phyloP scores from a whole-genome alignment of 768 basidiomycete species.

The Ephemerocybe angulata region DNA sequence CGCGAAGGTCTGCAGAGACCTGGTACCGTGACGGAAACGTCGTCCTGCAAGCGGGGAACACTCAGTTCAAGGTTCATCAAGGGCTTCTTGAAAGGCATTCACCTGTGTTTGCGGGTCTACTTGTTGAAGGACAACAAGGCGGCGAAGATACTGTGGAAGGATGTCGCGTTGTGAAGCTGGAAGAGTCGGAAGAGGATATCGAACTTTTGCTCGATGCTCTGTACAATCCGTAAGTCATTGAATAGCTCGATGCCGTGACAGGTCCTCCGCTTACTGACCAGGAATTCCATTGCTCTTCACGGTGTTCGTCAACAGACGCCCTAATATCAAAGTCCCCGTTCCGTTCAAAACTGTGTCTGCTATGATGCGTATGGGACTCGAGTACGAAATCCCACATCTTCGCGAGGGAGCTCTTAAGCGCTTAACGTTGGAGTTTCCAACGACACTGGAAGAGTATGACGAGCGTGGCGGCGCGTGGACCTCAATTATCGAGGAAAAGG shows the following conservation, averaged over 20 bases:
- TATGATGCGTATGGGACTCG: constrained; percentile 2
- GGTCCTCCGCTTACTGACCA: background rate
- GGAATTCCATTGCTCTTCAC: background rate
- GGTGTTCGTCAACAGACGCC: background rate
- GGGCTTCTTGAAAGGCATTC: constrained; percentile 17
- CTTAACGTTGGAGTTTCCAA: constrained; percentile 8
- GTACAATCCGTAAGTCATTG: background rate
- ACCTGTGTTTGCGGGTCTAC: constrained; percentile 22
- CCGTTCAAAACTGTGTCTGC: background rate
- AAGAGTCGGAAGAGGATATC: background rate
- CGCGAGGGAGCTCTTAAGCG: constrained; percentile 6
- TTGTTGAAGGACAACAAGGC: constrained; percentile 15
- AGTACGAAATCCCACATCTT: constrained; percentile 11
- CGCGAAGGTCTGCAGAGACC: background rate
- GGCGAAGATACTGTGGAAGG: constrained; percentile 10
- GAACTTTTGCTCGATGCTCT: background rate
- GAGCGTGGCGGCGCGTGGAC: background rate
- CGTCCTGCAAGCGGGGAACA: constrained; percentile 18
- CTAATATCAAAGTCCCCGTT: background rate
- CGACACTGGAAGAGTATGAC: constrained; percentile 9
- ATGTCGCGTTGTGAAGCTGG: constrained; percentile 5
- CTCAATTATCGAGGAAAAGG: background rate
- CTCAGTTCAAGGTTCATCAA: constrained; percentile 22
- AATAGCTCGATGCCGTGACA: background rate
- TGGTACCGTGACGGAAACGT: constrained; percentile 24